A percentile compares a stretch with the other conserved stretches of the same genome.
phyloP scores from a whole-genome alignment of 2,329 filamentous ascomycete species.

The Hypoxylon sp. region DNA sequence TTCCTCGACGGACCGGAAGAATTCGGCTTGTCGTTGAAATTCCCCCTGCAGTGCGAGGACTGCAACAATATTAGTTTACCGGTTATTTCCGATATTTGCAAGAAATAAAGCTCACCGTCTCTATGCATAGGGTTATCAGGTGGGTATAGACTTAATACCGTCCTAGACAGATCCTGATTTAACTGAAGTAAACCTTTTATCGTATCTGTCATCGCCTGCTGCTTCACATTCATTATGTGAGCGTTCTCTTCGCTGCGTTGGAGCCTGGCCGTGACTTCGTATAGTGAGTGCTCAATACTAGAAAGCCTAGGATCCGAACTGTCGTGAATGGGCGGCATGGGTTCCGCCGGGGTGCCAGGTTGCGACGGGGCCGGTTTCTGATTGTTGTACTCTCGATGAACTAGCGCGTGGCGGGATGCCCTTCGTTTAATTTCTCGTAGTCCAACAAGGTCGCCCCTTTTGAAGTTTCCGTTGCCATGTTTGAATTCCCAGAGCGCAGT shows the following conservation, averaged over 20 bases:
- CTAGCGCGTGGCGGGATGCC: slow-evolving; percentile 90
- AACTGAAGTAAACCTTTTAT: slow-evolving; percentile 78
- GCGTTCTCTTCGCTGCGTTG: slow-evolving; percentile 86
- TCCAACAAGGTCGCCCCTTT: slow-evolving; percentile 90
- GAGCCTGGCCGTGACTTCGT: slow-evolving; percentile 81
- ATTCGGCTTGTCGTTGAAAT: slow-evolving; percentile 70
- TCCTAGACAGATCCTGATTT: slow-evolving; percentile 85
- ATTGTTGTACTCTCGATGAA: slow-evolving; percentile 88
- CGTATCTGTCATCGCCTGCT: slow-evolving; percentile 84
- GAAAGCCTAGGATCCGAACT: slow-evolving; percentile 79
- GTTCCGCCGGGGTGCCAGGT: slow-evolving; percentile 85
- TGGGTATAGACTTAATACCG: slow-evolving; percentile 78
- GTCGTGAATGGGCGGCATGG: slow-evolving; percentile 77
- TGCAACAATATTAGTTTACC: slow-evolving; percentile 52
- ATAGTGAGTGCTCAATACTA: slow-evolving; percentile 83
- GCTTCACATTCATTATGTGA: slow-evolving; percentile 81
- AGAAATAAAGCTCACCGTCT: slow-evolving; percentile 73
- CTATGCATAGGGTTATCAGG: slow-evolving; percentile 82
- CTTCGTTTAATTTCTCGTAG: slow-evolving; percentile 95
- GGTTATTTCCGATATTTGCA: slow-evolving; percentile 30
- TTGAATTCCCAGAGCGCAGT: slow-evolving; percentile 99
- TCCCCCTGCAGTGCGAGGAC: slow-evolving; percentile 69
- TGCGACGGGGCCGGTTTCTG: slow-evolving; percentile 82
- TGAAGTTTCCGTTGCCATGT: slow-evolving; percentile 97
- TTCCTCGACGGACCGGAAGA: slow-evolving; percentile 68